These are phyloP conservation scores for Castanospermum australe DNA, from an alignment of 306 rosid species.

Conservation along the genomic window DNA sequence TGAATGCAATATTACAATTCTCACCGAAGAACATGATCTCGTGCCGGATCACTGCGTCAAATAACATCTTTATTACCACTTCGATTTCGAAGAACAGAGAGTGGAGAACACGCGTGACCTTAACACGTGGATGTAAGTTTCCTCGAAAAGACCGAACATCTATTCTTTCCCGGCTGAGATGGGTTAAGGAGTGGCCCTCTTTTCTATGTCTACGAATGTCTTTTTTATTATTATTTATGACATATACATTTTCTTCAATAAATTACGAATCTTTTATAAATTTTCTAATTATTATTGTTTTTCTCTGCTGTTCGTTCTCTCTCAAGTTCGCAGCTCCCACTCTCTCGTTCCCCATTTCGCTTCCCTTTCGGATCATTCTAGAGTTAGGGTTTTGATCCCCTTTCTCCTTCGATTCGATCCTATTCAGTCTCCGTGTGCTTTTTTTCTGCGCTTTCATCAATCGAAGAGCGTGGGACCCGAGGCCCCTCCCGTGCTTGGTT, in stretches of 20 bases:
- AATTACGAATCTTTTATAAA: not conserved
- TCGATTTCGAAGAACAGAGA: too few relatives aligned
- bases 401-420: not conserved
- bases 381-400: not conserved
- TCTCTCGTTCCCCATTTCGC: not conserved
- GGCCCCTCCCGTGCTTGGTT: slow-evolving; percentile 18
- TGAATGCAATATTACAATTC: too few relatives aligned
- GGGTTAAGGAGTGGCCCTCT: not conserved
- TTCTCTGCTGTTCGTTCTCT: not conserved
- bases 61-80: too few relatives aligned
- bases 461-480: not conserved
- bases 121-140: not conserved
- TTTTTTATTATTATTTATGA: not conserved
- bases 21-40: too few relatives aligned
- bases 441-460: not conserved
- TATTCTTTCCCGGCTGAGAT: slow-evolving; percentile 8
- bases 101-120: not conserved
- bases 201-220: not conserved
- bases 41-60: too few relatives aligned
- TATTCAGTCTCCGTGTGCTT: not conserved
- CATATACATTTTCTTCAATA: not conserved
- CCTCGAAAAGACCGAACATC: not conserved
- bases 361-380: not conserved
- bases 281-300: not conserved
- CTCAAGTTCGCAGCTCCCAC: not conserved